Base-by-base conservation (phyloP, 2,329 filamentous ascomycete genomes). In the Xylariaceae sp. region DNA sequence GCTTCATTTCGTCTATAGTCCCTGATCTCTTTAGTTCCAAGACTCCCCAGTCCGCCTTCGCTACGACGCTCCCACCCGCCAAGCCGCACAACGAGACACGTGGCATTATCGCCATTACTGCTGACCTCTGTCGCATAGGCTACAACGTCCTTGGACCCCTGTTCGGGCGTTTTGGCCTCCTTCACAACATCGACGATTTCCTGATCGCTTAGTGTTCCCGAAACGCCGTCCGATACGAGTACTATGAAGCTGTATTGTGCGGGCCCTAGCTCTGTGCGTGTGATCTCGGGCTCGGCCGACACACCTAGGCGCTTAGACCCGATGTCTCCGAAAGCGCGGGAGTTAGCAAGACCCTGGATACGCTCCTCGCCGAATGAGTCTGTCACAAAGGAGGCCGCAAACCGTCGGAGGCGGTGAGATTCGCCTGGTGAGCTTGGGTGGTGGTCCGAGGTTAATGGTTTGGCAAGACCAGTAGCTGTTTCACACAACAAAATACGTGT, bases 351-450 rank as follows among this genome's bases (percentile, higher is more conserved):
- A 0, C 94, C 93, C 11, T 87, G 87, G 72, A 99, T 94, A 63
- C 94, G 91, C 74, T 97, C 92, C 74, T 99, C 94, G 67, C 94
- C 94, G 71, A 99, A 99, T 27, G 91, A 95, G 74, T 99, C 94
- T 0, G 93, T 94, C 15, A 96, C 88, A 69, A 97, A 93, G 2
- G 88, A 81, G 21, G 79, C 87, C 1, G 92, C 89, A 69, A 92
- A 97, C 42, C 92, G 87, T 37, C 92, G 88, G 20, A 99, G 81
- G 6, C 94, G 85, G 35, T 85, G 86, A 8, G 88, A 87, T 76
- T 99, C 94, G 50, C 86, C 80, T 0, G 94, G 94, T 4, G 89
- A 85, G n/a, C 86, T 89, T 0, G 94, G 93, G 69, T 96, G 94
- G 72, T 99, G 94, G 70, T 96, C 91, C 16, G 88, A 91, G 0